These are phyloP conservation scores for Hyaloscypha variabilis DNA, from an alignment of 495 filamentous ascomycete species.

Conservation along the genomic window DNA sequence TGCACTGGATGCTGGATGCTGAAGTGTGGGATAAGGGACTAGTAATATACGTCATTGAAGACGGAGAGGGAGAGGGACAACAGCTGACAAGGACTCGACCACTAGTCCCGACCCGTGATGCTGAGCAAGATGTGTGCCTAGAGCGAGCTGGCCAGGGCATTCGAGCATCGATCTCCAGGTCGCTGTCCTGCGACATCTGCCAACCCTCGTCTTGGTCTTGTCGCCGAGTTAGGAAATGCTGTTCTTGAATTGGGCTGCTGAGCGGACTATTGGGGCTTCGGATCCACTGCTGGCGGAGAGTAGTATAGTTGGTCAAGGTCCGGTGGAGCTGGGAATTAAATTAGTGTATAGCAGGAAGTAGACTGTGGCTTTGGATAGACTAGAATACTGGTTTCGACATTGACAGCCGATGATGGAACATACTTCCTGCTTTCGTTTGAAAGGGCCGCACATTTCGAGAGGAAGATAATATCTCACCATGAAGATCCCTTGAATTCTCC, in stretches of 20 bases:
- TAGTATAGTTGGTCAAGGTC: slow-evolving; percentile 2
- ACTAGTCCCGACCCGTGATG: neutral
- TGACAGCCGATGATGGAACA: slow-evolving; percentile 12
- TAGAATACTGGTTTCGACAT: slow-evolving; percentile 15
- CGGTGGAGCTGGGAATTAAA: slow-evolving; percentile 9
- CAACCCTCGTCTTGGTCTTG: slow-evolving; percentile 15
- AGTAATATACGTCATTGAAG: neutral
- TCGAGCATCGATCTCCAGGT: slow-evolving; percentile 14
- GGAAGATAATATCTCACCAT: neutral
- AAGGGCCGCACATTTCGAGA: neutral
- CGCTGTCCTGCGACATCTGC: slow-evolving; percentile 17
- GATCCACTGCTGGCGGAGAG: slow-evolving; percentile 6
- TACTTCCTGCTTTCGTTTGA: slow-evolving; percentile 17
- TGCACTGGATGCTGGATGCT: too few relatives aligned
- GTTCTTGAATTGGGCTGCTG: slow-evolving; percentile 18
- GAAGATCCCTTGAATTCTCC: neutral
- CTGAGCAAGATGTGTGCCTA: neutral
- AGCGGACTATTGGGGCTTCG: slow-evolving; percentile 2
- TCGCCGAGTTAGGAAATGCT: slow-evolving; percentile 3
- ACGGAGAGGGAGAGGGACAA: neutral
- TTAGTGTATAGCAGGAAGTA: slow-evolving; percentile 8
- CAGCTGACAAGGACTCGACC: neutral
- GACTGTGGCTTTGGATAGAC: slow-evolving; percentile 8
- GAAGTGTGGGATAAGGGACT: neutral
- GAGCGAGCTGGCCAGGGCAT: slow-evolving; percentile 4